These are phyloP conservation scores for Candida khao-thaluensis DNA, from an alignment of 805 yeast species.

Conservation along the genomic window DNA sequence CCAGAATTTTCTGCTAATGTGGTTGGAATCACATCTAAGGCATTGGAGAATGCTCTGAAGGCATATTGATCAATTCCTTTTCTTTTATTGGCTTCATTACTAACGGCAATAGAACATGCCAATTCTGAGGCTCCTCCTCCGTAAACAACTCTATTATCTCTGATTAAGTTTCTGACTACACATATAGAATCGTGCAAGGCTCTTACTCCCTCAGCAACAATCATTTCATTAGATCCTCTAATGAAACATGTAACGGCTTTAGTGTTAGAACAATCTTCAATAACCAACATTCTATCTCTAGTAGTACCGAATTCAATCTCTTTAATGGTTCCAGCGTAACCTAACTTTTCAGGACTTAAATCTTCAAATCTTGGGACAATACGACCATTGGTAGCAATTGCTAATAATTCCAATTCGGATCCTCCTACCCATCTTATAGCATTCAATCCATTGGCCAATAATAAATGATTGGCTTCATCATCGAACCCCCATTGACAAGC, in stretches of 20 bases:
- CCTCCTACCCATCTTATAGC: slow-evolving; percentile 99
- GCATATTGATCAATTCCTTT: slow-evolving; percentile 98
- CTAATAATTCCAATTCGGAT: slow-evolving; percentile 90
- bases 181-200: slow-evolving; percentile 96
- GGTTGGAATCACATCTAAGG: slow-evolving; percentile 90
- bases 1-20: slow-evolving; percentile 97
- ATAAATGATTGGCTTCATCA: slow-evolving; percentile 94
- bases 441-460: slow-evolving; percentile 83
- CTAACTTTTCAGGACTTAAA: slow-evolving; percentile 75
- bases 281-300: slow-evolving; percentile 90
- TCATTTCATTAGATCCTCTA: slow-evolving; percentile 97
- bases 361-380: slow-evolving; percentile 98
- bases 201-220: slow-evolving; percentile 93
- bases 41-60: slow-evolving; percentile 89
- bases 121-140: slow-evolving; percentile 99
- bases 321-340: slow-evolving; percentile 78
- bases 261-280: slow-evolving; percentile 84
- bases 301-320: slow-evolving; percentile 97
- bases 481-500: slow-evolving; percentile 99
- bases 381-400: slow-evolving; percentile 96
- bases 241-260: slow-evolving; percentile 90
- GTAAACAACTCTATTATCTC: slow-evolving; percentile 92
- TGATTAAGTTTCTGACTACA: slow-evolving; percentile 92
- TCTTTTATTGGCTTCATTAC: slow-evolving; percentile 88
- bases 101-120: slow-evolving; percentile 85